Evolutionary conservation across 1,139 yeast genomes (phyloP), one percentile per base, ranked within the genome.

Genomic region (Hyphopichia khmerensis): DNA sequence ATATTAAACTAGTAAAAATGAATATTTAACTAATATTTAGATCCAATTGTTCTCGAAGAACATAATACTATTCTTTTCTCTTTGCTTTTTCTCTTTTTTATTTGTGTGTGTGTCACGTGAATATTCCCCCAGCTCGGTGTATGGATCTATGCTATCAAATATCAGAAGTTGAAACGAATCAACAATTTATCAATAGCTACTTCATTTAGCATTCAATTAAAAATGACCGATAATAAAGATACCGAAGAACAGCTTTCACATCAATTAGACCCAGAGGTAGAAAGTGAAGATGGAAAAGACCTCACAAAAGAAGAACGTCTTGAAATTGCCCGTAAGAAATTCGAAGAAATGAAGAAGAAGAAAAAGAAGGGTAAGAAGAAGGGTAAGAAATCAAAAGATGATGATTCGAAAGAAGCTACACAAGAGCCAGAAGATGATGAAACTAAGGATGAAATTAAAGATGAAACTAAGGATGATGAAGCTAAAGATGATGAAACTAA

Each of bases 261-360:
- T 8, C 23, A 35, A 16, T 15, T 26, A 24, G 38, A 19, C 8
- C 13, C 11, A 8, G 29, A 26, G 10, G n/a, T 26, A 11, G 29
- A n/a, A n/a, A n/a, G n/a, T 8, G 29, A 26, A 11, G 29, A 26
- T 9, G 29, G n/a, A 7, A 26, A 26, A 14, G 72, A 66, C 48
- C 57, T 66, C 46, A 55, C 59, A 39, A 77, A 79, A 48, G 82
- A 79, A 45, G 84, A 79, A 53, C 72, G 80, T 58, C 65, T 83
- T 40, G 86, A 81, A 47, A 81, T 81, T 1, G 88, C 88, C 13
- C 73, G 81, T 53, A 80, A 80, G 64, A 75, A 78, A 57, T 79
- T 75, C 51, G 86, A 81, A 47, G 84, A 80, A 49, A 64, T 81
- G 68, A 82, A 82, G 69, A 79, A 77, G 67, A 77, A 79, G 60